These are phyloP conservation scores for Phialophora expanda DNA, from an alignment of 2,329 filamentous ascomycete genomes.

Conservation along the genomic window DNA sequence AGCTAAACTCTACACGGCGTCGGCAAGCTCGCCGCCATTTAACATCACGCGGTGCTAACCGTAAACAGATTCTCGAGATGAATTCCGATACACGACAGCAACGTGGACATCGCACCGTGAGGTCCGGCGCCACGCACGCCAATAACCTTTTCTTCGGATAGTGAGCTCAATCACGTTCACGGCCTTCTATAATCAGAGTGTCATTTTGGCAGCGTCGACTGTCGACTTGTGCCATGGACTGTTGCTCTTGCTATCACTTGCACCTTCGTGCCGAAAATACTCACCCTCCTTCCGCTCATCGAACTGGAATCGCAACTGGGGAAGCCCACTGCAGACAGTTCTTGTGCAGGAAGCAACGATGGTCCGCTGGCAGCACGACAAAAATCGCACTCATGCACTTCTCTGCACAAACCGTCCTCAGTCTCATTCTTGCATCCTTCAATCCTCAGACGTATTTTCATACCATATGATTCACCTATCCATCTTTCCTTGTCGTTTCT, in stretches of 20 bases:
- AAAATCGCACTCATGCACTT: neutral
- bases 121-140: neutral
- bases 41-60: neutral
- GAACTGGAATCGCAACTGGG: neutral
- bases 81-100: neutral
- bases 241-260: neutral
- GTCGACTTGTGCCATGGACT: neutral
- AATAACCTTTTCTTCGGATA: neutral
- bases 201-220: neutral
- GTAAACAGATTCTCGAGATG: neutral
- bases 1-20: neutral
- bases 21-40: neutral
- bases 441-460: neutral
- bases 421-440: neutral
- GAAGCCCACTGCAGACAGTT: neutral
- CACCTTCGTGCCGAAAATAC: neutral
- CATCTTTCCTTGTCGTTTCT: slow-evolving; percentile 20
- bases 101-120: neutral
- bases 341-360: slow-evolving; percentile 7
- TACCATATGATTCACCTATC: neutral
- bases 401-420: neutral
- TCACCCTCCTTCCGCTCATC: neutral
- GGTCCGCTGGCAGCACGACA: neutral
- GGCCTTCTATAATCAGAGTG: neutral
- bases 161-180: neutral